phyloP scores from a whole-genome alignment of 139 green algal species.

The Gonium pectorale region DNA sequence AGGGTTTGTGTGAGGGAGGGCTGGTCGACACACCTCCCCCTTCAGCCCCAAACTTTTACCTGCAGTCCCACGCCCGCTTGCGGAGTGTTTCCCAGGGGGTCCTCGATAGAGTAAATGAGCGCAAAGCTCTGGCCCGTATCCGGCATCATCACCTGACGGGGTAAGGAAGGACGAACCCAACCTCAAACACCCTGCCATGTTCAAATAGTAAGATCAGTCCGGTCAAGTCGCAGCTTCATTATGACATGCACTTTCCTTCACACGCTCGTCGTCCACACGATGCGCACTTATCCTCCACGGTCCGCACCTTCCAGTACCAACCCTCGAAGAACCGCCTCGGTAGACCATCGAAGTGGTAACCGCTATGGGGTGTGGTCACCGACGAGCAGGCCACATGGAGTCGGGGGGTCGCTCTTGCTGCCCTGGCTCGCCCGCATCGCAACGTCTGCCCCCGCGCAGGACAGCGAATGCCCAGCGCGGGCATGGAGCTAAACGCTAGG shows the following conservation, averaged over 20 bases:
- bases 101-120: constrained; percentile 95
- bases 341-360: constrained; percentile 88
- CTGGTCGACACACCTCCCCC: not conserved
- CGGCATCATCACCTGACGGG: constrained; percentile 80
- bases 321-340: constrained; percentile 92
- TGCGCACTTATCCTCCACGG: too few species aligned
- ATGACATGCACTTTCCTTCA: too few species aligned
- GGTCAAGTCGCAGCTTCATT: too few species aligned
- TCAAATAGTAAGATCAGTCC: too few species aligned
- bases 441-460: too few species aligned
- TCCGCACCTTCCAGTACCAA: constrained; percentile 94
- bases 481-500: too few species aligned
- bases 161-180: not conserved
- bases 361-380: constrained; percentile 74
- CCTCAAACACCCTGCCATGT: not conserved
- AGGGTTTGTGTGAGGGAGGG: not conserved
- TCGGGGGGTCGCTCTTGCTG: too few species aligned
- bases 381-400: not conserved
- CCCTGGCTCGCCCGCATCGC: not conserved
- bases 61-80: constrained; percentile 79
- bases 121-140: constrained; percentile 89
- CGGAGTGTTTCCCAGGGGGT: constrained; percentile 72
- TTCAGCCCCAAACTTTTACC: constrained; percentile 49
- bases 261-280: too few species aligned
- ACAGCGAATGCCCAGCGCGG: not conserved